These are phyloP conservation scores for Emmonsiellopsis sp. DNA, from an alignment of 2,329 filamentous ascomycete genomes.

Conservation along the genomic window DNA sequence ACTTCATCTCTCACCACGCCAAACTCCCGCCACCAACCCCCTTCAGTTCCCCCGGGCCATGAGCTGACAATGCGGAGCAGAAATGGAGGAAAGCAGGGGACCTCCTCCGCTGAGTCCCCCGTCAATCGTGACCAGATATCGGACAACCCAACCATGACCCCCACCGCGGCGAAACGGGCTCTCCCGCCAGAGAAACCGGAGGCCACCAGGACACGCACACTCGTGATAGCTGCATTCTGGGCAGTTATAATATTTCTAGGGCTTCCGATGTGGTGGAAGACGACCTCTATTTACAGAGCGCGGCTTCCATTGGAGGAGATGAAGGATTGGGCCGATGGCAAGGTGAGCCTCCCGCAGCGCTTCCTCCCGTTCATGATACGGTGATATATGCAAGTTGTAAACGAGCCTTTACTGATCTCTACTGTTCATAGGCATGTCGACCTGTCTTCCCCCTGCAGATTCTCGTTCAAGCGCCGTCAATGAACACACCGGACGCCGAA, in stretches of 20 bases:
- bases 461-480: slow-evolving; percentile 58
- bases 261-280: slow-evolving; percentile 91
- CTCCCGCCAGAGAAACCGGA: slow-evolving; percentile 71
- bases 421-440: slow-evolving; percentile 59
- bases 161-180: slow-evolving; percentile 11
- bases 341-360: slow-evolving; percentile 45
- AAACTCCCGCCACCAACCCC: background rate
- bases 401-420: slow-evolving; percentile 6
- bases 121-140: background rate
- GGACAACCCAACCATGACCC: background rate
- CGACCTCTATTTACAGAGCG: slow-evolving; percentile 84
- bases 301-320: slow-evolving; percentile 74
- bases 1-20: background rate
- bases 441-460: slow-evolving; percentile 83
- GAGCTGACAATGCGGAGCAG: slow-evolving; percentile 9
- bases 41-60: slow-evolving; percentile 1
- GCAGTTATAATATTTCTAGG: slow-evolving; percentile 71
- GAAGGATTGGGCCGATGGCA: slow-evolving; percentile 84
- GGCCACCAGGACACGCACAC: slow-evolving; percentile 58
- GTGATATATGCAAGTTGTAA: background rate
- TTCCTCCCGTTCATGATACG: background rate
- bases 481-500: slow-evolving; percentile 59
- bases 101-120: slow-evolving; percentile 1
- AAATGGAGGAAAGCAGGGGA: slow-evolving; percentile 6
- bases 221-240: slow-evolving; percentile 86